These are phyloP conservation scores for Fusarium sarcochroum DNA, from an alignment of 2,329 filamentous ascomycete species.

Conservation along the genomic window DNA sequence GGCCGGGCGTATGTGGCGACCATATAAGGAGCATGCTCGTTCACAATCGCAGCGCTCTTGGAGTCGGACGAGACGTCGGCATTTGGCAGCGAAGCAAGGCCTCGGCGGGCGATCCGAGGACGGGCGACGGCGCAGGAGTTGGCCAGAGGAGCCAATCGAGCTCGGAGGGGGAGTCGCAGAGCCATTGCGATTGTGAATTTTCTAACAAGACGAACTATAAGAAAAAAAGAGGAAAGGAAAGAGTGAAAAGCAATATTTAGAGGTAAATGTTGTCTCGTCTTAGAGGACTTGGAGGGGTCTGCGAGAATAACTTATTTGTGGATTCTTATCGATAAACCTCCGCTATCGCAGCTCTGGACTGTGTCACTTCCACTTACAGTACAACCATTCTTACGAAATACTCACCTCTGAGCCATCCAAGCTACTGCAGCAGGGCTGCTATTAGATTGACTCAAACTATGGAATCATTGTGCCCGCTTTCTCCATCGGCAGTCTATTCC, in stretches of 20 bases:
- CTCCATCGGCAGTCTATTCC: not conserved
- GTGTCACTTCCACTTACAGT: constrained; percentile 23
- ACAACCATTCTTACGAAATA: constrained; percentile 18
- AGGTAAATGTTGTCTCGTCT: constrained; percentile 1
- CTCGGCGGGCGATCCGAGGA: constrained; percentile 50
- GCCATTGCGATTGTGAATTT: constrained; percentile 53
- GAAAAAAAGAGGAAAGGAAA: not conserved
- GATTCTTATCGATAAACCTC: constrained; percentile 51
- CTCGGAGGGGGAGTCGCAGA: constrained; percentile 56
- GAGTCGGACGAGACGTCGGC: constrained; percentile 82
- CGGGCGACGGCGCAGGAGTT: constrained; percentile 41
- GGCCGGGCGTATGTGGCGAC: constrained; percentile 95
- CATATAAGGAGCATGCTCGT: constrained; percentile 88
- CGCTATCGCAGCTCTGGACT: constrained; percentile 46
- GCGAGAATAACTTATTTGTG: constrained; percentile 44
- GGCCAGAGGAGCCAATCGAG: constrained; percentile 54
- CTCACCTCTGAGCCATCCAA: constrained; percentile 24
- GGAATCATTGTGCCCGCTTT: constrained; percentile 4
- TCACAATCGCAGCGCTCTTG: constrained; percentile 79
- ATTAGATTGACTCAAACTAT: constrained; percentile 20
- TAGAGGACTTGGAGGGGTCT: constrained; percentile 12
- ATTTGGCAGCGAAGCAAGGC: constrained; percentile 65
- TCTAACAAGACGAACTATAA: not conserved
- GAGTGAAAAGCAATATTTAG: not conserved
- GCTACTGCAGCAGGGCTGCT: not conserved